A percentile compares a stretch with the other conserved stretches of the same genome.
Conservation (phyloP, 331 rosid species). For the Spiraea crenata region DNA sequence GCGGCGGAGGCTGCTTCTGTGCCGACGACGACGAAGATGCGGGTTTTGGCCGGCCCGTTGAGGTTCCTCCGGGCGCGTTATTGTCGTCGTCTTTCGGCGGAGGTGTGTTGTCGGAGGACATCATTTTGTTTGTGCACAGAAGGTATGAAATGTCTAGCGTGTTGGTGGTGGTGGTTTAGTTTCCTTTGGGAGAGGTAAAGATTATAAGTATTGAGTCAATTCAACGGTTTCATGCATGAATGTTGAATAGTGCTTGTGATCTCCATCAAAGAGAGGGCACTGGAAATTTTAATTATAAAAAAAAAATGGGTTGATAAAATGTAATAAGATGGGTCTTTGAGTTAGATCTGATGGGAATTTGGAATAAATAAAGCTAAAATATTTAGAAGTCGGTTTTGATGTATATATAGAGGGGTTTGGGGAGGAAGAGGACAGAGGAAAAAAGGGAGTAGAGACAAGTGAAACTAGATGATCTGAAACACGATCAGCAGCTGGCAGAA, state of each 20-base stretch:
- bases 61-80: slow-evolving; percentile 15
- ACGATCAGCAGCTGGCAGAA: slow-evolving; percentile 39
- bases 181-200: slow-evolving; percentile 62
- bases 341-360: slow-evolving; percentile 46
- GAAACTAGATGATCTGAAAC: slow-evolving; percentile 36
- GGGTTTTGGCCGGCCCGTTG: slow-evolving; percentile 36
- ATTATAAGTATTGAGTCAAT: slow-evolving; percentile 45
- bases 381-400: slow-evolving; percentile 19
- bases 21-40: slow-evolving; percentile 22
- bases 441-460: background rate
- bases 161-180: slow-evolving; percentile 23
- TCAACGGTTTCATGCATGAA: slow-evolving; percentile 71
- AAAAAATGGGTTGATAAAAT: background rate
- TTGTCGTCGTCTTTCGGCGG: slow-evolving; percentile 40
- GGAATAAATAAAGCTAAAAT: slow-evolving; percentile 35
- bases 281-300: slow-evolving; percentile 24
- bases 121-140: slow-evolving; percentile 16
- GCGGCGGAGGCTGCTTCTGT: slow-evolving; percentile 11
- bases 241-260: slow-evolving; percentile 68
- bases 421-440: background rate
- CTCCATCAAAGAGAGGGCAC: slow-evolving; percentile 60
- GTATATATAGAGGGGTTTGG: background rate
- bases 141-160: background rate
- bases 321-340: slow-evolving; percentile 33
- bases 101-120: slow-evolving; percentile 53